These are phyloP conservation scores for Rhodotorula paludigena DNA, from an alignment of 768 basidiomycete species.

Conservation along the genomic window DNA sequence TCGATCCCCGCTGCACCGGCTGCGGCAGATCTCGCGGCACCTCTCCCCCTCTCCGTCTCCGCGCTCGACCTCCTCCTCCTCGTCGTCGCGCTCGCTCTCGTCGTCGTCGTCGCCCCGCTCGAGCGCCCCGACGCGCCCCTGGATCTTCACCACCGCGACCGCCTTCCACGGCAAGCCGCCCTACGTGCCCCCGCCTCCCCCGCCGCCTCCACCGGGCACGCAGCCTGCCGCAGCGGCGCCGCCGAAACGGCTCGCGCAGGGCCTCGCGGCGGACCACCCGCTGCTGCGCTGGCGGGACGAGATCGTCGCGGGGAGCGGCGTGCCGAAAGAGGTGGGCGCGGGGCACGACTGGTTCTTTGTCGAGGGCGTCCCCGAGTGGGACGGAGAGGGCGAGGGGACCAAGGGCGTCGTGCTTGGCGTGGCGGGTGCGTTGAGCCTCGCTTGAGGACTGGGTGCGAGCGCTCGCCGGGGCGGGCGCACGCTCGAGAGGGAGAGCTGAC, in stretches of 20 bases:
- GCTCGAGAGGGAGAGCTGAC: no score
- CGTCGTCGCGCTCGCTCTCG: not conserved
- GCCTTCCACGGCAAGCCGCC: slow-evolving; percentile 19
- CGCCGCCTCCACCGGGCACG: not conserved
- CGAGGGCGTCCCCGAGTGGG: not conserved
- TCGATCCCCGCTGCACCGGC: not conserved
- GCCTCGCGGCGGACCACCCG: slow-evolving; percentile 7
- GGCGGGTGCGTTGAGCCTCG: slow-evolving; percentile 22
- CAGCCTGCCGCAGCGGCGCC: not conserved
- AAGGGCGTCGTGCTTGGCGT: slow-evolving; percentile 32
- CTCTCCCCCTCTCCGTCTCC: not conserved
- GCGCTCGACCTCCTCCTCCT: not conserved
- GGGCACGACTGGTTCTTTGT: slow-evolving; percentile 35
- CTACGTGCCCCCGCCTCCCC: not conserved
- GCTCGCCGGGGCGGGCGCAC: no score
- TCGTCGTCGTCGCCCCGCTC: not conserved
- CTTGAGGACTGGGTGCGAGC: no score
- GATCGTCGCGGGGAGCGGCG: not conserved
- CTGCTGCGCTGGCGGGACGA: slow-evolving; percentile 21
- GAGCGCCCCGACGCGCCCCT: not conserved
- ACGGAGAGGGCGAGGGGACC: slow-evolving; percentile 2
- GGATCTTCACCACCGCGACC: slow-evolving; percentile 8
- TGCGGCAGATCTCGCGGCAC: slow-evolving; percentile 8
- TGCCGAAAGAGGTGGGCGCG: slow-evolving; percentile 16
- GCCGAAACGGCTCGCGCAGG: not conserved